A percentile compares a stretch with the other conserved stretches of the same genome.
Evolutionary conservation across 352 stramenopile genomes (phyloP).

Genomic region (Elongisporangium undulatum): DNA sequence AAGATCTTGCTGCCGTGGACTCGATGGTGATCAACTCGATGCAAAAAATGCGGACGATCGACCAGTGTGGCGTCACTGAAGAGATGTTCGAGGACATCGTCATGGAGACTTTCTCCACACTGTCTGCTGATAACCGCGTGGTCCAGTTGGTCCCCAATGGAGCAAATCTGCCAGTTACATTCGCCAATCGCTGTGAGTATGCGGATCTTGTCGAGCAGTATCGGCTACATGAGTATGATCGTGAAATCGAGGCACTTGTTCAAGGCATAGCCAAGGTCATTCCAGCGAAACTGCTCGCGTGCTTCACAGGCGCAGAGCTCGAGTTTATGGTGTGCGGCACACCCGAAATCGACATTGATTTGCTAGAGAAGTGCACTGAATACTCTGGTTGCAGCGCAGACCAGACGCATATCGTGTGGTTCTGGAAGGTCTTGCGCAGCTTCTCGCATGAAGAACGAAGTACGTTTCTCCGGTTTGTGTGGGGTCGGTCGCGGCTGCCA

Average conservation of each 20-base stretch:
- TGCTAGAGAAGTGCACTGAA: conserved; percentile 81
- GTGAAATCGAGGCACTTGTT: conserved; percentile 36
- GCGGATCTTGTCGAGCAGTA: conserved; percentile 77
- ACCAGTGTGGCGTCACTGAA: conserved; percentile 65
- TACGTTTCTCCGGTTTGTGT: conserved; percentile 89
- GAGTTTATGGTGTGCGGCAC: conserved; percentile 84
- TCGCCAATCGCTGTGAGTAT: conserved; percentile 71
- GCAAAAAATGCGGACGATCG: conserved; percentile 81
- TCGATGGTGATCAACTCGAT: conserved; percentile 87
- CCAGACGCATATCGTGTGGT: conserved; percentile 83
- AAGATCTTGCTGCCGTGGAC: conserved; percentile 85
- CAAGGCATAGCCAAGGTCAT: conserved; percentile 75
- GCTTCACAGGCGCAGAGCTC: conserved; percentile 79
- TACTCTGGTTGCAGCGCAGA: conserved; percentile 75
- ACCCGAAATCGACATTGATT: conserved; percentile 74
- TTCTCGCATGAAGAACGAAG: conserved; percentile 85
- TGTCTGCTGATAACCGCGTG: conserved; percentile 79
- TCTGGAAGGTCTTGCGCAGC: conserved; percentile 74
- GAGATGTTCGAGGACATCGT: conserved; percentile 90
- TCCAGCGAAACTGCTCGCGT: conserved; percentile 55
- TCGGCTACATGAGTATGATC: conserved; percentile 76
- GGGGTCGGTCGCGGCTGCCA: conserved; percentile 88
- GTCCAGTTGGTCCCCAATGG: conserved; percentile 70
- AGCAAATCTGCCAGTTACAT: conserved; percentile 67
- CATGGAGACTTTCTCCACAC: conserved; percentile 88